Evolutionary conservation across 306 rosid species (phyloP), one percentile per base, ranked within the genome.

Genomic region (Castanospermum australe): DNA sequence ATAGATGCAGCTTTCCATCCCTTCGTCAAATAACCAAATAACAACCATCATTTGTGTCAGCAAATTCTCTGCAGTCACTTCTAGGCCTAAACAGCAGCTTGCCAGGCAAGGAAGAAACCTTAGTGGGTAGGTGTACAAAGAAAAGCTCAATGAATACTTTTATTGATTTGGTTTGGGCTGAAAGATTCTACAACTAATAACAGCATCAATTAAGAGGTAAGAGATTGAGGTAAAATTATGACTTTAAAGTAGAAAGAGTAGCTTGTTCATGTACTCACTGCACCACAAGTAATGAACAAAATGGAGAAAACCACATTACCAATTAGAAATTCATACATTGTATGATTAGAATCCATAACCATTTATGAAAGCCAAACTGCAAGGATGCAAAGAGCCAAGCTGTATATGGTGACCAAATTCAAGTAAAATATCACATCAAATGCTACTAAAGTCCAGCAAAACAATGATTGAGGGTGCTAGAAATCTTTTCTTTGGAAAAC

Each of bases 21-120:
- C 2, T 39, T 18, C 2, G 8, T 21, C 28, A 61, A 38, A 79
- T 51, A 48, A 63, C 15, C 48, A 77, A 61, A 13, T 30, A 18
- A 75, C 61, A 42, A 1, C 51, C 47, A 72, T 30, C 3, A 41
- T 45, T 52, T 30, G 17, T 9, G 13, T 17, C 4, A 5, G 15
- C 28, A 71, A 41, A 45, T 30, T 63, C 33, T 45, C 38, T 45
- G 69, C 57, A 18, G 32, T 9, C 57, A 78, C 48, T 11, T 30
- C 8, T 20, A 72, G 51, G 21, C 21, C 78, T 42, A 24, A 62
- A 68, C 42, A 75, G 15, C 41, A 54, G 76, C 66, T 76, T 45
- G 44, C 47, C 61, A 15, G 0, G 18, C 75, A 74, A 41, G 57
- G 21, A 74, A 67, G 36, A 57, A 41, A 13, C 35, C 35, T 24